Conservation (phyloP, 768 basidiomycete genomes). For the Pleurotus platypus region DNA sequence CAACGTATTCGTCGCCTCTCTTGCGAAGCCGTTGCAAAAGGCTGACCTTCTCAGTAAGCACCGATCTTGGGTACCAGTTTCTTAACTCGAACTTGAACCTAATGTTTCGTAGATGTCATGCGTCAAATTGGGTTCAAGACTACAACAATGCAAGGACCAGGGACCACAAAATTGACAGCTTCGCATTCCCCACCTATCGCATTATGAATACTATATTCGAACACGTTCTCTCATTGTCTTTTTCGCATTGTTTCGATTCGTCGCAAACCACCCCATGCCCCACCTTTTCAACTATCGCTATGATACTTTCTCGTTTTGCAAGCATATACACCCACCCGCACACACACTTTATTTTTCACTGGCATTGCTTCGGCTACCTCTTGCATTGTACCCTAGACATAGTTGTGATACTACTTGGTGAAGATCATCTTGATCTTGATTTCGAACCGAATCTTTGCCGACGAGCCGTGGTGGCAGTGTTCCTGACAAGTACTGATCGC, state of each 20-base stretch:
- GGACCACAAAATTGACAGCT: slow-evolving; percentile 50
- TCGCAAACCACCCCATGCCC: slow-evolving; percentile 2
- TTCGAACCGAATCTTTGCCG: neutral
- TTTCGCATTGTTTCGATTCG: slow-evolving; percentile 14
- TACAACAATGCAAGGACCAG: slow-evolving; percentile 57
- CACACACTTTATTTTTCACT: slow-evolving; percentile 20
- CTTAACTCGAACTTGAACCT: neutral
- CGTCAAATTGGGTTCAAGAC: slow-evolving; percentile 91
- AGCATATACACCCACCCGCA: slow-evolving; percentile 28
- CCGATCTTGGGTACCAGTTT: neutral
- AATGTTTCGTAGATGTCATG: slow-evolving; percentile 48
- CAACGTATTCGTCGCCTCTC: slow-evolving; percentile 74
- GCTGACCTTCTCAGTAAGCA: slow-evolving; percentile 66
- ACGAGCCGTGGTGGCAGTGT: slow-evolving; percentile 1
- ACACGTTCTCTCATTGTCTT: slow-evolving; percentile 23
- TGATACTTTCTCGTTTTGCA: slow-evolving; percentile 20
- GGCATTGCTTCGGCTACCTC: slow-evolving; percentile 18
- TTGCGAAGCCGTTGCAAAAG: slow-evolving; percentile 89
- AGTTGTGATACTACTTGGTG: slow-evolving; percentile 18
- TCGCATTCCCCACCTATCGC: slow-evolving; percentile 19
- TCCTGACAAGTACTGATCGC: neutral
- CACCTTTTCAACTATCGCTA: slow-evolving; percentile 5
- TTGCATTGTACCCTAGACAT: slow-evolving; percentile 48
- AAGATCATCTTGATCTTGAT: neutral
- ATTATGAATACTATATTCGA: slow-evolving; percentile 28